Percentiles rank a stretch among this genome's conserved stretches.
These are phyloP conservation scores for Kwoniella heveanensis DNA, from an alignment of 768 basidiomycete genomes.

Conservation along the genomic window DNA sequence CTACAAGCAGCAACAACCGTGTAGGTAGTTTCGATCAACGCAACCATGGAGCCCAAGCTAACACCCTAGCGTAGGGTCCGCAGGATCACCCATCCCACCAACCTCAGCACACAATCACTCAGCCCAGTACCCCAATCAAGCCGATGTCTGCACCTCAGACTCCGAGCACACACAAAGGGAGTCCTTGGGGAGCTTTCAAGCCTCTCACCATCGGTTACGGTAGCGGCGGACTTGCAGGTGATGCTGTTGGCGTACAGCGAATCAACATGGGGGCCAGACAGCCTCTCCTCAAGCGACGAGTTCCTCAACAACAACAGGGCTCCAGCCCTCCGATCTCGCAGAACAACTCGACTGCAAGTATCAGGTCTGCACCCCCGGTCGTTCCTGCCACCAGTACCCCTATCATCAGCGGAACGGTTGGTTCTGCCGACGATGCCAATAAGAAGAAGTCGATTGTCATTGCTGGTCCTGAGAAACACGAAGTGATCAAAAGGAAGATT, in stretches of 20 bases:
- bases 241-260: background rate
- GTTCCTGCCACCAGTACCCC: background rate
- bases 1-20: no score
- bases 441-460: no score
- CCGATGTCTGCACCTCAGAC: background rate
- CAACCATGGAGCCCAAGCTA: no score
- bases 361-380: background rate
- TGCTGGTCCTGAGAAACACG: background rate
- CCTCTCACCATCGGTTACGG: background rate
- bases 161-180: background rate
- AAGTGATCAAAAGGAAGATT: constrained; percentile 10
- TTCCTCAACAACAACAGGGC: background rate
- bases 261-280: background rate
- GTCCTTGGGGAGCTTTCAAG: background rate
- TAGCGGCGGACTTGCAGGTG: no score
- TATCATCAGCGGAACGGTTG: background rate
- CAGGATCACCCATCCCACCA: background rate
- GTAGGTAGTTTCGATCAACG: no score
- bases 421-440: no score
- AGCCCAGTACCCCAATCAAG: background rate
- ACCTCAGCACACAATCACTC: background rate
- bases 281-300: background rate
- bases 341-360: constrained; percentile 2
- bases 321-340: background rate
- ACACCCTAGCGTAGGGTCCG: no score